A percentile compares a stretch with the other conserved stretches of the same genome.
phyloP scores from a whole-genome alignment of 306 rosid species.

The Prunus fruticosa region DNA sequence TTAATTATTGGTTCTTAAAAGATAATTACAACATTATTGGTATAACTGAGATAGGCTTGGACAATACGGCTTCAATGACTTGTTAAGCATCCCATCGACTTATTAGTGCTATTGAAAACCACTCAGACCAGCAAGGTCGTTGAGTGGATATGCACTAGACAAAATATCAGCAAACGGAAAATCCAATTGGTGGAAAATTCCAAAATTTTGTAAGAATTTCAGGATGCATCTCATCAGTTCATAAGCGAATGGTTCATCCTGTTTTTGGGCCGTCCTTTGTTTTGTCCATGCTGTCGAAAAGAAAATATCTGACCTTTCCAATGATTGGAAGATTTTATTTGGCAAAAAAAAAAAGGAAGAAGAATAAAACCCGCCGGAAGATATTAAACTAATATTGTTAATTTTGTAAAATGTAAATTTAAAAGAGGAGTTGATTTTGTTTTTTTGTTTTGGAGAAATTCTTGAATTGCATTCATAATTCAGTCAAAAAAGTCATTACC shows the following conservation, averaged over 20 bases:
- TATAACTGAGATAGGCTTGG: too few species aligned
- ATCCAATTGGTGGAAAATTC: background rate
- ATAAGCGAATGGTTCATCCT: background rate
- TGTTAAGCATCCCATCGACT: background rate
- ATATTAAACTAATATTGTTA: too few species aligned
- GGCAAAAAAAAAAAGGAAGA: too few species aligned
- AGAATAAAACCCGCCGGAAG: too few species aligned
- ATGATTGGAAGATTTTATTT: too few species aligned
- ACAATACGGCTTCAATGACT: background rate
- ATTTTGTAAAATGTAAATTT: too few species aligned
- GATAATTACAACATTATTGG: too few species aligned
- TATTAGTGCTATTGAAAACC: constrained; percentile 19
- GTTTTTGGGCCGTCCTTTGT: background rate
- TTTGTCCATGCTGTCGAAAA: background rate
- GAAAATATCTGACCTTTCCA: background rate
- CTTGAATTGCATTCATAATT: too few species aligned
- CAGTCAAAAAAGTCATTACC: too few species aligned
- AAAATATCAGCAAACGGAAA: background rate
- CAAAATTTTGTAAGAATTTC: background rate
- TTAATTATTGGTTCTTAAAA: too few species aligned
- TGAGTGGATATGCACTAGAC: constrained; percentile 31
- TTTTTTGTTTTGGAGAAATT: too few species aligned
- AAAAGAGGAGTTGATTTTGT: too few species aligned
- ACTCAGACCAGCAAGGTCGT: constrained; percentile 8
- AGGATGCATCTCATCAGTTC: background rate